A percentile compares a stretch with the other conserved stretches of the same genome.
Evolutionary conservation across 352 stramenopile genomes (phyloP).

Genomic region (Globisporangium alternatum): DNA sequence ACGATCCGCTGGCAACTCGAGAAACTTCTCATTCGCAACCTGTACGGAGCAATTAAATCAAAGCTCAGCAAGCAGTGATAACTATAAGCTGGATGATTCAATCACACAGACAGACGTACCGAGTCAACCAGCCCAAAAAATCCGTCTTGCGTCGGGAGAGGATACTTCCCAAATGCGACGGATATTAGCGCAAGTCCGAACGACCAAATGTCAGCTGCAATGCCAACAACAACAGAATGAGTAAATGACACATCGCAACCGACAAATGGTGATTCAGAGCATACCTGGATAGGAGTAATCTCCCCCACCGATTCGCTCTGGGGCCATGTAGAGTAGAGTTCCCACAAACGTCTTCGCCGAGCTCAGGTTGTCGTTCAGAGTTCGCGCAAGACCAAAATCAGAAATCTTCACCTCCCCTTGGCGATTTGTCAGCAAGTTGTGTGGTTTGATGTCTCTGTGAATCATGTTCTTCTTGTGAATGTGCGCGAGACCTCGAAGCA

Average conservation of each 20-base stretch:
- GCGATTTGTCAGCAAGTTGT: slow-evolving; percentile 88
- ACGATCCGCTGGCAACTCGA: slow-evolving; percentile 56
- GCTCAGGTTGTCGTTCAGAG: slow-evolving; percentile 67
- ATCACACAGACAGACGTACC: slow-evolving; percentile 16
- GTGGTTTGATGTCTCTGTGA: slow-evolving; percentile 91
- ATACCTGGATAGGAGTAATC: slow-evolving; percentile 88
- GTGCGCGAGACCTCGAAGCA: slow-evolving; percentile 79
- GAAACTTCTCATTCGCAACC: slow-evolving; percentile 76
- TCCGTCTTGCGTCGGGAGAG: slow-evolving; percentile 80
- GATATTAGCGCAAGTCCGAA: slow-evolving; percentile 78
- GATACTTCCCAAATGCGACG: slow-evolving; percentile 80
- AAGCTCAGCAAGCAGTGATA: not conserved
- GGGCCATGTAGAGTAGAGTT: slow-evolving; percentile 93
- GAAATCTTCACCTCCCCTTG: slow-evolving; percentile 88
- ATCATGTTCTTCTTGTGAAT: slow-evolving; percentile 89
- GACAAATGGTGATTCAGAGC: not conserved
- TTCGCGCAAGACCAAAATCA: slow-evolving; percentile 83
- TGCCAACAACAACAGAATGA: not conserved
- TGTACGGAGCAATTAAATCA: slow-evolving; percentile 16
- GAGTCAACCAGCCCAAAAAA: slow-evolving; percentile 89
- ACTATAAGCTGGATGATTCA: not conserved
- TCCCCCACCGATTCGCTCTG: slow-evolving; percentile 89
- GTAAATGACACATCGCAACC: not conserved
- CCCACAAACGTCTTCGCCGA: slow-evolving; percentile 92
- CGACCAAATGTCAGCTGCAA: slow-evolving; percentile 78